Conservation (phyloP, 164 flowering plant species). For the Warburgia ugandensis region DNA sequence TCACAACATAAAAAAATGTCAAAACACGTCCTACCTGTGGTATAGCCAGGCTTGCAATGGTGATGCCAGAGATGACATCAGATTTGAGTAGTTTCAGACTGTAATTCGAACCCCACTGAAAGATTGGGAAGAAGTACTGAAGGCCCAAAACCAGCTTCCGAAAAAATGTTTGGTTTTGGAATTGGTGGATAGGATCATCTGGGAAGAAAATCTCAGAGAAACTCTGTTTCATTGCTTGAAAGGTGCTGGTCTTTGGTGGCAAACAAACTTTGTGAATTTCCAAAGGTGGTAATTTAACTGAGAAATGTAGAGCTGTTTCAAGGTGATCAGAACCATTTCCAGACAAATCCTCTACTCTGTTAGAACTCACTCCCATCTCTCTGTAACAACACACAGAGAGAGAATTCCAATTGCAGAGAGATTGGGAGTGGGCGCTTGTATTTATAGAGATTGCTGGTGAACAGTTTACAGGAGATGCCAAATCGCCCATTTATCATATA, state of each 20-base stretch:
- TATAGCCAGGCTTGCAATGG: slow-evolving; percentile 64
- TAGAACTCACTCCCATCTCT: slow-evolving; percentile 47
- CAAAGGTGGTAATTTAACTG: slow-evolving; percentile 9
- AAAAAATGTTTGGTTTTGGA: slow-evolving; percentile 48
- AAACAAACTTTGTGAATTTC: slow-evolving; percentile 55
- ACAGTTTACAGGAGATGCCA: too few species aligned
- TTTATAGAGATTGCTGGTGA: too few species aligned
- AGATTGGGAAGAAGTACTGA: slow-evolving; percentile 71
- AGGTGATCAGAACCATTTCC: slow-evolving; percentile 14
- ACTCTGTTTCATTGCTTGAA: slow-evolving; percentile 47
- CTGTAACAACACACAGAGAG: too few species aligned
- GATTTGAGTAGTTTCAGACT: slow-evolving; percentile 29
- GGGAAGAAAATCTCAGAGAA: slow-evolving; percentile 82
- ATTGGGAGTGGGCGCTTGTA: too few species aligned
- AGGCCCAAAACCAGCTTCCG: slow-evolving; percentile 46
- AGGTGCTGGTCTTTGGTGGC: slow-evolving; percentile 49
- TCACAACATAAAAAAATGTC: not conserved
- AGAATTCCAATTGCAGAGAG: too few species aligned
- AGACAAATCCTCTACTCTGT: slow-evolving; percentile 35
- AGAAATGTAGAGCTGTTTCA: slow-evolving; percentile 17
- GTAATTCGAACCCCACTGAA: slow-evolving; percentile 50
- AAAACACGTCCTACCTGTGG: slow-evolving; percentile 32
- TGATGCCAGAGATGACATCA: slow-evolving; percentile 56
- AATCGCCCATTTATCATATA: too few species aligned
- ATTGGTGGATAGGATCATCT: slow-evolving; percentile 69